Evolutionary conservation across 2,329 filamentous ascomycete species (phyloP).

Genomic region (Cladosporium sp.): DNA sequence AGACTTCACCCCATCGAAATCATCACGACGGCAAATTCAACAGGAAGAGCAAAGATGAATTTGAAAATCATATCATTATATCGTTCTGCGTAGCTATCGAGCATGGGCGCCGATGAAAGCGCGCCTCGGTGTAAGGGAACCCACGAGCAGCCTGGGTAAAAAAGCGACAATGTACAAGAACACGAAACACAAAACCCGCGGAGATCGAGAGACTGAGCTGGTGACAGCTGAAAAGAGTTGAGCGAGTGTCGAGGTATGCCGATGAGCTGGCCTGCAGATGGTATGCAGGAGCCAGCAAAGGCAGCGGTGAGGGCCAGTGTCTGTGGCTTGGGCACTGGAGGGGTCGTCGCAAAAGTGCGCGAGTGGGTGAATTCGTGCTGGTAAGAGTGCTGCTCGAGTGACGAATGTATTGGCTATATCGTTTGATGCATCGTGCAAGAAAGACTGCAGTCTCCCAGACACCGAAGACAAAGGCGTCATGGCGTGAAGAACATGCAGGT

Average conservation of each 20-base stretch:
- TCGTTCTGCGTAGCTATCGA: conserved; percentile 14
- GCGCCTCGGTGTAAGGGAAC: background rate
- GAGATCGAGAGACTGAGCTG: background rate
- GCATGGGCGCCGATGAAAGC: background rate
- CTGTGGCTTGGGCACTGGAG: background rate
- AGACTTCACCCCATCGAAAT: conserved; percentile 9
- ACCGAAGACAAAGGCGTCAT: background rate
- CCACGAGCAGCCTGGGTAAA: background rate
- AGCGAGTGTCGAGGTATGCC: background rate
- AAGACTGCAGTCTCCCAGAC: background rate
- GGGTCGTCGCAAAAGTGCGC: background rate
- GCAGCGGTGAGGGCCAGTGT: background rate
- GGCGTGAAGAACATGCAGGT: background rate
- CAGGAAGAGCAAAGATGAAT: background rate
- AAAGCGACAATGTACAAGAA: background rate
- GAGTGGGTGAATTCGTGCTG: background rate
- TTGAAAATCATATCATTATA: conserved; percentile 15
- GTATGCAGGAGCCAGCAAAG: background rate
- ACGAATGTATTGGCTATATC: conserved; percentile 16
- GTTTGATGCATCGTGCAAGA: conserved; percentile 11
- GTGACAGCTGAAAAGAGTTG: background rate
- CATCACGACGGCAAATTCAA: background rate
- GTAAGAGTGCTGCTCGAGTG: conserved; percentile 5
- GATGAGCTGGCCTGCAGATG: background rate
- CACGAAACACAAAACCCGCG: conserved; percentile 1